Base-by-base conservation (phyloP, 2,329 filamentous ascomycete species). In the Xylaria sp. region DNA sequence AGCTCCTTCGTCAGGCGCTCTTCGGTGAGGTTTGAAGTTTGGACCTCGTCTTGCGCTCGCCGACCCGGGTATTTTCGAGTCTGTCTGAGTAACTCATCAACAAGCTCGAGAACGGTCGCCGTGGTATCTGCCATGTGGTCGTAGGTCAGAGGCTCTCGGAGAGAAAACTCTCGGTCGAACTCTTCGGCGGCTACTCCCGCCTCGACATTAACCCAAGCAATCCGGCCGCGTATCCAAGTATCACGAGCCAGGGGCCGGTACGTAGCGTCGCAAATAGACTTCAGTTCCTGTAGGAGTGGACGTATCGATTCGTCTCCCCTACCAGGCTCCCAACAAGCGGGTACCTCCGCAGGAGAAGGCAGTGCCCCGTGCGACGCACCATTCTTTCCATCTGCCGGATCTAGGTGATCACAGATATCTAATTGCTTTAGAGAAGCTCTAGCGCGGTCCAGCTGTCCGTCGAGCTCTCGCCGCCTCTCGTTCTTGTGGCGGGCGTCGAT, bases 401-500 rank as follows among this genome's bases (percentile, higher is more conserved):
- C 50, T n/a, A 18, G 51, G 25, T 59, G 21, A 5, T 40, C 44
- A 70, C 35, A 5, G 72, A 67, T 29, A 44, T 79, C 78, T 58
- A 80, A 79, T 29, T 60, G 35, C 21, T 55, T 42, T 69, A 89
- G 72, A 62, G 84, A 84, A 65, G 82, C 79, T 67, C 82, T 85
- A 6, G 86, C 85, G 62, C 87, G 82, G 32, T 86, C 84, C 72
- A 93, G 86, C 66, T 87, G 86, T 23, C 80, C 77, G 63, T 93
- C 90, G 81, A 92, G 87, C 71, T 90, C 85, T 69, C 83, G 83
- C 55, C 86, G 84, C 70, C 88, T 83, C 48, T 82, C 81, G 63
- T 87, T 83, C 76, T 93, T 92, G 35, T 81, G 78, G 32, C 83
- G 82, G 5, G 87, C 86, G 77, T 93, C 91, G 35, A 87, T 81